Conservation (phyloP, 352 stramenopile genomes). For the Phytophthora cactorum region DNA sequence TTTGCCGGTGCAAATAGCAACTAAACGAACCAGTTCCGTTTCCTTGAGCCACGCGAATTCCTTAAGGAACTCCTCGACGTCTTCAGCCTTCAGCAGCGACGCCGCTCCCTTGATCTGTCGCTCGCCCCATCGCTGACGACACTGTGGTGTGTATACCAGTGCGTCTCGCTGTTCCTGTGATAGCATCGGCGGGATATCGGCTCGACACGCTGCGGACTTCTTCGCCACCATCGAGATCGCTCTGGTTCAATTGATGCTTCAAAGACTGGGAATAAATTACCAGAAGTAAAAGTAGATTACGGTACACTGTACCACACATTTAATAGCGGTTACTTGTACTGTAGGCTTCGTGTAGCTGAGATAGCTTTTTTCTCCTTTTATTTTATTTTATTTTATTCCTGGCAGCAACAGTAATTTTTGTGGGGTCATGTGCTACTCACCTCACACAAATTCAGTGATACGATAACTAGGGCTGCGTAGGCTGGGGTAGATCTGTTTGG, state of each 20-base stretch:
- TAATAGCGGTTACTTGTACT: too few relatives aligned
- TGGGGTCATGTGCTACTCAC: too few relatives aligned
- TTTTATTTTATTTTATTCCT: too few relatives aligned
- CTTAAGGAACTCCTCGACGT: constrained; percentile 62
- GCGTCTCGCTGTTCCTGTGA: constrained; percentile 28
- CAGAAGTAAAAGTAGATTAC: background rate
- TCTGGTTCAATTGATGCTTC: too few relatives aligned
- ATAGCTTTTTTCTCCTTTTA: too few relatives aligned
- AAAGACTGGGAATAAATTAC: constrained; percentile 12
- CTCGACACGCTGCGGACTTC: constrained; percentile 46
- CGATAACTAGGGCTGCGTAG: too few relatives aligned
- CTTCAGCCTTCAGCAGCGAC: constrained; percentile 32
- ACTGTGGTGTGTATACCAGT: constrained; percentile 29
- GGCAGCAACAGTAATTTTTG: too few relatives aligned
- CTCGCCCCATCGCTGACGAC: constrained; percentile 52
- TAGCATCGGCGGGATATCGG: constrained; percentile 61
- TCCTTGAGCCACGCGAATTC: constrained; percentile 57
- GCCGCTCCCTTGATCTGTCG: constrained; percentile 14
- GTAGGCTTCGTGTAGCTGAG: too few relatives aligned
- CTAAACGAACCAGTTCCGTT: constrained; percentile 32
- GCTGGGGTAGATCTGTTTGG: too few relatives aligned
- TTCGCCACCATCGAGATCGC: constrained; percentile 25
- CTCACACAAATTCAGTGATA: too few relatives aligned
- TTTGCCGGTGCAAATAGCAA: background rate
- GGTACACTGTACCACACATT: too few relatives aligned